Evolutionary conservation across 1,284 basidiomycete species (phyloP), one percentile per base, ranked within the genome.

Genomic region (Ustilago trichophora): DNA sequence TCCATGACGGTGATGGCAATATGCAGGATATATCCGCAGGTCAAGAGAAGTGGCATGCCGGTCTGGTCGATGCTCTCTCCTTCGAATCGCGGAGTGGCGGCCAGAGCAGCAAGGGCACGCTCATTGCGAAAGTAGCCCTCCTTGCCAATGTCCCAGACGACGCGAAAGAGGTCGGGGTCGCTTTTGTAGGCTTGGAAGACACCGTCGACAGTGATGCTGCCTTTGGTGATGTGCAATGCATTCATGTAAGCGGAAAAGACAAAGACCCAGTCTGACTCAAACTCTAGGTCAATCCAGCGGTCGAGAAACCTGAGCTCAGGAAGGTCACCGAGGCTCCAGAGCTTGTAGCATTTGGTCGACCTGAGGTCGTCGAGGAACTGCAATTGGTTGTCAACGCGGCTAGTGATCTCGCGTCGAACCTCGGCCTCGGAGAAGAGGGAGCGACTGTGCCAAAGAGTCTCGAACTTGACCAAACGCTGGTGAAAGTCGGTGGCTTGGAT

Each of bases 361-460:
- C 32, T 40, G 21, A 58, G 42, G 5, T 46, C 21, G 7, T 51
- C 32, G 16, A 51, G 24, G 12, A 46, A 46, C 8, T 35, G 9
- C 12, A 51, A 16, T 21, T 51, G 21, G 2, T 51, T n/a, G 5
- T 58, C 37, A 25, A 51, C 19, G 24, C 55, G 43, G 29, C 40
- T 38, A 21, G 9, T 31, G 25, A 46, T 27, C 48, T 58, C 48
- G 33, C 15, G 42, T 5, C 48, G 48, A 13, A 58, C 22, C 33
- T 51, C 48, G n/a, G n/a, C 26, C 5, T 45, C 37, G 5, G 55
- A 35, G 18, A 58, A 58, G 37, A 58, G 43, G 2, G 48, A 43
- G 12, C 55, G 43, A 36, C 55, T 58, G 13, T 47, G 37, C 37
- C 42, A 58, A 11, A 58, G 37, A 8, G 43, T 58, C 24, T 58